Evolutionary conservation across 148 eudicot species (phyloP).

Genomic region (Nepenthes mirabilis): DNA sequence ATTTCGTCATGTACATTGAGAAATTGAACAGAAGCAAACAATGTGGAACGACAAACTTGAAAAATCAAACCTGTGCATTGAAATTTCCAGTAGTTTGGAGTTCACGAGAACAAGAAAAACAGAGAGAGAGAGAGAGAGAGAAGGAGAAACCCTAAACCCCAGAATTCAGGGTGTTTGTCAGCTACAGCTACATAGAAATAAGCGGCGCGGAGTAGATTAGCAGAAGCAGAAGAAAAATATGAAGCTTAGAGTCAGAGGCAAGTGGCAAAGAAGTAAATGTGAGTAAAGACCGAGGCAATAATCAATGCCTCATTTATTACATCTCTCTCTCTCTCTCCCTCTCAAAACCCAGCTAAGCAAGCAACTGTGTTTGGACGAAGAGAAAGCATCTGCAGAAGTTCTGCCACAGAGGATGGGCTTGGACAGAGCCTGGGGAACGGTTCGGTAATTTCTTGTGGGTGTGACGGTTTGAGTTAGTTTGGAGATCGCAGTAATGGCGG

Average conservation of each 20-base stretch:
- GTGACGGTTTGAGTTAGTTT: too few relatives aligned
- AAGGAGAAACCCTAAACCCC: constrained; percentile 17
- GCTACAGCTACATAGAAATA: constrained; percentile 6
- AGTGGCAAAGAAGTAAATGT: constrained; percentile 18
- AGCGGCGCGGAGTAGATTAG: background rate
- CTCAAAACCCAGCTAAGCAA: too few relatives aligned
- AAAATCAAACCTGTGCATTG: constrained; percentile 29
- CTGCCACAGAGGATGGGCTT: too few relatives aligned
- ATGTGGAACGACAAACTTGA: constrained; percentile 17
- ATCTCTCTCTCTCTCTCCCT: too few relatives aligned
- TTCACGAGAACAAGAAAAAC: constrained; percentile 36
- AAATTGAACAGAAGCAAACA: constrained; percentile 24
- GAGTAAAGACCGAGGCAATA: constrained; percentile 6
- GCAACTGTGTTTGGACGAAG: too few relatives aligned
- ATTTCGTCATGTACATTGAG: background rate
- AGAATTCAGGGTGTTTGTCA: constrained; percentile 10
- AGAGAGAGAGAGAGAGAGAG: constrained; percentile 15
- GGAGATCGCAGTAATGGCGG: too few relatives aligned
- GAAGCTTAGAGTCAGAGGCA: too few relatives aligned
- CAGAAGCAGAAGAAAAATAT: constrained; percentile 1
- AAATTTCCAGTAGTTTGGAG: constrained; percentile 22
- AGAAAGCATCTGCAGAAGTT: too few relatives aligned
- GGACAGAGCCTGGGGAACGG: too few relatives aligned
- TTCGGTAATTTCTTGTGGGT: too few relatives aligned
- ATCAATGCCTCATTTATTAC: too few relatives aligned